These are phyloP conservation scores for Suhomyces choctaworum DNA, from an alignment of 1,139 yeast genomes.

Conservation along the genomic window DNA sequence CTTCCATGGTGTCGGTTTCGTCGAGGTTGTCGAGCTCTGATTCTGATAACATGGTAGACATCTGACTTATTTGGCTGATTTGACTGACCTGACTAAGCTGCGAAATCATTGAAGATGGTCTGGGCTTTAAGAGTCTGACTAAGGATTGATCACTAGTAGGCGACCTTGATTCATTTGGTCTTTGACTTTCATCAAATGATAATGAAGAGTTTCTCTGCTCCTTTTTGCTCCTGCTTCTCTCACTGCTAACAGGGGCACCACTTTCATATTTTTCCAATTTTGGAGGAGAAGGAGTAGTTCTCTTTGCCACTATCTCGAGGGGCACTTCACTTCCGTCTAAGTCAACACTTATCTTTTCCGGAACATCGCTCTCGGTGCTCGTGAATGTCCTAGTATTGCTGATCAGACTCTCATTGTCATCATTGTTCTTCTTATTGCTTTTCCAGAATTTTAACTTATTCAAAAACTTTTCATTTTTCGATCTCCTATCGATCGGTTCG, in stretches of 20 bases:
- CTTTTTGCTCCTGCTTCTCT: not conserved
- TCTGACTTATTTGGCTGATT: constrained; percentile 55
- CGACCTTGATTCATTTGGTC: constrained; percentile 3
- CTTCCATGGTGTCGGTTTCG: constrained; percentile 50
- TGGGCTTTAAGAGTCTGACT: constrained; percentile 27
- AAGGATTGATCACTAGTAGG: constrained; percentile 7
- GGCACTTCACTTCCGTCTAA: constrained; percentile 10
- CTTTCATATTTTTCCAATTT: too few species aligned
- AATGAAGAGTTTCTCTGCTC: not conserved
- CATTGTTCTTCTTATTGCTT: constrained; percentile 19
- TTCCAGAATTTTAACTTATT: constrained; percentile 48
- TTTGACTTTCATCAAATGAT: not conserved
- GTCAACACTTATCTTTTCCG: not conserved
- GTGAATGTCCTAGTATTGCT: constrained; percentile 9
- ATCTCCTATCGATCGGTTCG: constrained; percentile 16
- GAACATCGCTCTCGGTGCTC: constrained; percentile 10
- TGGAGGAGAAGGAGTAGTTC: constrained; percentile 9
- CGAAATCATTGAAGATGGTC: constrained; percentile 70
- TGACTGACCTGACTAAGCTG: constrained; percentile 48
- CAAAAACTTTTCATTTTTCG: constrained; percentile 29
- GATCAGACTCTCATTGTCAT: constrained; percentile 13
- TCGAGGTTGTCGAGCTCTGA: constrained; percentile 45
- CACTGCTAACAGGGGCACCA: too few species aligned
- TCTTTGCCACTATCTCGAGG: constrained; percentile 10
- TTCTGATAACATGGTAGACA: constrained; percentile 51